Conservation (phyloP, 1,139 yeast species). For the Geotrichum reessii region DNA sequence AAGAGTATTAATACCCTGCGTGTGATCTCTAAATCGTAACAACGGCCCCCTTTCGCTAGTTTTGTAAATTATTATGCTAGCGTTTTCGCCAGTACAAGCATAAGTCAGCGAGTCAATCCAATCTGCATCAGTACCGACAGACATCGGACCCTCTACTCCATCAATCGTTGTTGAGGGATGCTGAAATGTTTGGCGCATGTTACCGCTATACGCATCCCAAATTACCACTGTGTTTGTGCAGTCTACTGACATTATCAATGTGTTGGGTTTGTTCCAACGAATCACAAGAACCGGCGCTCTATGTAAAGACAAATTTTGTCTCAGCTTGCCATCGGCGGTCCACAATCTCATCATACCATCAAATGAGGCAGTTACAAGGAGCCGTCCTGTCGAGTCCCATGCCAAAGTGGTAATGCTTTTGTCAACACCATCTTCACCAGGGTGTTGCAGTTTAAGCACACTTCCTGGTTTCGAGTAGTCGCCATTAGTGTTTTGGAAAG, state of each 20-base stretch:
- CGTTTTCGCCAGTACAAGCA: constrained; percentile 58
- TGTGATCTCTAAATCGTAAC: constrained; percentile 66
- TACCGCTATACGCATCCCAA: constrained; percentile 52
- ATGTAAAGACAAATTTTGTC: constrained; percentile 54
- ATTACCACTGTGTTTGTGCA: constrained; percentile 42
- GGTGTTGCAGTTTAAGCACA: constrained; percentile 11
- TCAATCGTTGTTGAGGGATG: constrained; percentile 10
- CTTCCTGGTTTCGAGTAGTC: constrained; percentile 4
- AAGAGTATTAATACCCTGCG: constrained; percentile 52
- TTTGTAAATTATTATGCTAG: constrained; percentile 55
- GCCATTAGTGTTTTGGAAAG: constrained; percentile 9
- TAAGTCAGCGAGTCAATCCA: constrained; percentile 73
- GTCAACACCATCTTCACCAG: constrained; percentile 20
- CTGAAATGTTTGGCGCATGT: constrained; percentile 34
- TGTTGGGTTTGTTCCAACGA: constrained; percentile 47
- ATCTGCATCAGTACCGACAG: constrained; percentile 49
- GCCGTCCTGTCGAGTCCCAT: constrained; percentile 32
- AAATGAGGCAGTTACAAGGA: constrained; percentile 33
- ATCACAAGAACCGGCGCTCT: constrained; percentile 48
- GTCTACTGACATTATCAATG: constrained; percentile 41
- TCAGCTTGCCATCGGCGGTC: constrained; percentile 38
- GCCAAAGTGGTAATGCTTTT: constrained; percentile 30
- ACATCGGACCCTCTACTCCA: constrained; percentile 7
- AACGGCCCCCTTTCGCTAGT: constrained; percentile 49
- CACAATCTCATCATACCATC: constrained; percentile 34